Conservation (phyloP, 305 asterid genomes). For the Plantago rigida region DNA sequence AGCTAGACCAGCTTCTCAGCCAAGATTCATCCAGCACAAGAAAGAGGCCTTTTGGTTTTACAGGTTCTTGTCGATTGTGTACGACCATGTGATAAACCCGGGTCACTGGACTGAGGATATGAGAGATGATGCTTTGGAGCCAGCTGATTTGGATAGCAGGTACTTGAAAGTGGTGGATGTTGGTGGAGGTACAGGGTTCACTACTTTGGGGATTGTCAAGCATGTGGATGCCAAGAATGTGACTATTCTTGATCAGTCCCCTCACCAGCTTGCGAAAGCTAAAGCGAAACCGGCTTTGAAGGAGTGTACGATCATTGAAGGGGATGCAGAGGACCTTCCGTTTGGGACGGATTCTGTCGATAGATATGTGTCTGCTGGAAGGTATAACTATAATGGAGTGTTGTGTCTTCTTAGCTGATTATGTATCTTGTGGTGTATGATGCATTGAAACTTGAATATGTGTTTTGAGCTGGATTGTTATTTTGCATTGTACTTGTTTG, state of each 20-base stretch:
- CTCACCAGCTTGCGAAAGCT: conserved; percentile 94
- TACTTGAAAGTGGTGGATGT: conserved; percentile 74
- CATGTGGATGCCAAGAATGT: conserved; percentile 85
- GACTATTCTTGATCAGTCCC: conserved; percentile 93
- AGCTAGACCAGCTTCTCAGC: conserved; percentile 83
- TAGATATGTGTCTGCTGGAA: conserved; percentile 86
- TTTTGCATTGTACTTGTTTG: conserved; percentile 12
- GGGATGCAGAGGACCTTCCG: conserved; percentile 97
- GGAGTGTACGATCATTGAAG: conserved; percentile 72
- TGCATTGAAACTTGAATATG: background rate
- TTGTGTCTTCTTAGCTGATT: background rate
- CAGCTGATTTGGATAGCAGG: conserved; percentile 55
- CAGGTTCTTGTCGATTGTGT: conserved; percentile 75
- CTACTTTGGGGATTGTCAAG: conserved; percentile 81
- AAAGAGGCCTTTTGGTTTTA: conserved; percentile 94
- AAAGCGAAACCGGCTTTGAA: conserved; percentile 77
- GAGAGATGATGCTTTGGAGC: conserved; percentile 95
- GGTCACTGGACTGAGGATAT: conserved; percentile 98
- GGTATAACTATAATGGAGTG: conserved; percentile 33
- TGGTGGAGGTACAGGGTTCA: conserved; percentile 91
- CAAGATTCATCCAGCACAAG: conserved; percentile 88
- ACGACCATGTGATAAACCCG: conserved; percentile 87
- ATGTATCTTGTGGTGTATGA: conserved; percentile 3
- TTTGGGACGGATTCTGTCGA: conserved; percentile 68
- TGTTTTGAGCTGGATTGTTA: background rate